Base-by-base conservation (phyloP, 257 asterid genomes). In the Primulina eburnea region DNA sequence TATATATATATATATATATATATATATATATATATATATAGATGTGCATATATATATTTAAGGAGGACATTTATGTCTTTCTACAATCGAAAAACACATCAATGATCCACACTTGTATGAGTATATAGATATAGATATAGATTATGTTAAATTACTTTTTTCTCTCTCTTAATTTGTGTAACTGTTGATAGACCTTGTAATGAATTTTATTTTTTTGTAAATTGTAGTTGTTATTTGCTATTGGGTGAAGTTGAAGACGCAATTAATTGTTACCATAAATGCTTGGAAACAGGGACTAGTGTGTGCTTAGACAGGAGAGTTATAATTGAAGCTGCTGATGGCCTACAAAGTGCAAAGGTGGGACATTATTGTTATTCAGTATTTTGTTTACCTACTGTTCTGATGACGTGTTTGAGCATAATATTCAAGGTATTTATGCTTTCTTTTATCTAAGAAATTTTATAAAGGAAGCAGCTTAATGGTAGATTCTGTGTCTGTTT, bases 241-340 rank as follows among this genome's bases (percentile, higher is more conserved):
- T 76, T 94, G 84, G 99, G 99, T 66, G 97, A 91, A 79, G 84
- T 80, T 63, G 87, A 86, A 73, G 88, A 86, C 57, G 99, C 99
- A 0, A 79, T 81, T 65, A 69, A 65, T 7, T 78, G 82, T 81
- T 93, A 83, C 79, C 73, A 64, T 52, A 78, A 78, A 68, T 90
- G 95, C 84, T 82, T 90, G 84, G 83, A 78, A 70, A 82, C 82
- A 8, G 83, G 78, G 75, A 67, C 64, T 60, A 80, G 64, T 63
- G 77, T 90, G 64, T 88, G 93, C 86, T 79, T 90, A 65, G 99
- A 90, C 79, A 90, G 99, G 83, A 89, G 88, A 81, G 64, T 89
- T 70, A 78, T 82, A 56, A 79, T 90, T 84, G 99, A 93, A 74
- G 97, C 99, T 73, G 89, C 91, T 52, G 88, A 84, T 77, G 90